phyloP scores from a whole-genome alignment of 2,329 filamentous ascomycete genomes.

The Paecilomyces variotii region DNA sequence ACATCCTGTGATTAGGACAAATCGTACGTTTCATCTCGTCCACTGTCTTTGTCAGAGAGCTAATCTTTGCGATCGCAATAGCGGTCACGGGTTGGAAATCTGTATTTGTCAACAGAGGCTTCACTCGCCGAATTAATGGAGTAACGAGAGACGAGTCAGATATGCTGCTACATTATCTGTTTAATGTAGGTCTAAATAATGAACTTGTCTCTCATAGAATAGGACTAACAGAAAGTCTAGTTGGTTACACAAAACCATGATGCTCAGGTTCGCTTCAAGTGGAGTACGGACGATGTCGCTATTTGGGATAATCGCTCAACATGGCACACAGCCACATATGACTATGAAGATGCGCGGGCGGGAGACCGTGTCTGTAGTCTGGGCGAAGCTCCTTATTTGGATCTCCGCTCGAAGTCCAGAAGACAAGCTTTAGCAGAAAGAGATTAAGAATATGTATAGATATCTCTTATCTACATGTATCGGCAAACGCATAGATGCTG shows the following conservation, averaged over 20 bases:
- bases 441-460: not conserved
- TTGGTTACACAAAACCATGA: not conserved
- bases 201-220: too few relatives aligned
- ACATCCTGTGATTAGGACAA: not conserved
- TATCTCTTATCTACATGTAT: too few relatives aligned
- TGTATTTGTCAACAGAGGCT: not conserved
- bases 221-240: not conserved
- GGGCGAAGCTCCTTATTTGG: conserved; percentile 46
- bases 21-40: not conserved
- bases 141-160: not conserved
- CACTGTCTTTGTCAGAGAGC: not conserved
- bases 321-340: conserved; percentile 37
- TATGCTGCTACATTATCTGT: not conserved
- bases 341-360: conserved; percentile 31
- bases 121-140: not conserved
- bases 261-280: not conserved
- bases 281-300: not conserved
- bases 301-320: conserved; percentile 10
- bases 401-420: conserved; percentile 31
- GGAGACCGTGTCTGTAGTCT: conserved; percentile 44
- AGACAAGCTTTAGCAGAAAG: conserved; percentile 23
- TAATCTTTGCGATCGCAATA: not conserved
- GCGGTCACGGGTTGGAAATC: not conserved
- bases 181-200: not conserved
- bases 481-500: too few relatives aligned